A percentile compares a stretch with the other conserved stretches of the same genome.
phyloP scores from a whole-genome alignment of 2,329 filamentous ascomycete species.

The Cadophora malorum region DNA sequence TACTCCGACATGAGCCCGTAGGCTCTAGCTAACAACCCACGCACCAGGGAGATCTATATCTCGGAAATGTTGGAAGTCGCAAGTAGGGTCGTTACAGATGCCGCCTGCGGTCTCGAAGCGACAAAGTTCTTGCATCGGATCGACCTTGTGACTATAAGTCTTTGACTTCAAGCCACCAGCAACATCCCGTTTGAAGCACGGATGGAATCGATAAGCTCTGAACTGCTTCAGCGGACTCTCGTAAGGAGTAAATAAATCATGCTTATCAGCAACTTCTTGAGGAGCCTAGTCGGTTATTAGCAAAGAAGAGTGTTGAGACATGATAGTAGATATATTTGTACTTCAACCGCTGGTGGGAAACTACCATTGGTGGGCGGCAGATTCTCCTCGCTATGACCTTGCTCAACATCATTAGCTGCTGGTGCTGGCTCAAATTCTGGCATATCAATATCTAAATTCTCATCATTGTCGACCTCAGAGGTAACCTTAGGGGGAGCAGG shows the following conservation, averaged over 20 bases:
- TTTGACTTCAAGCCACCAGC: conserved; percentile 82
- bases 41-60: conserved; percentile 77
- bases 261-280: conserved; percentile 23
- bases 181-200: conserved; percentile 72
- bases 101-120: conserved; percentile 74
- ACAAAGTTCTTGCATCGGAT: conserved; percentile 76
- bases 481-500: conserved; percentile 47
- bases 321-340: conserved; percentile 33
- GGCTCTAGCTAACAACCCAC: conserved; percentile 51
- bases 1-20: conserved; percentile 34
- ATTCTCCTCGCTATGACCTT: conserved; percentile 30
- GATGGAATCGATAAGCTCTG: conserved; percentile 89
- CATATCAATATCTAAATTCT: conserved; percentile 31
- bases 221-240: conserved; percentile 83
- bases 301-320: conserved; percentile 27
- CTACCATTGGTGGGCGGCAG: conserved; percentile 29
- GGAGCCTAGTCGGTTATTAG: conserved; percentile 38
- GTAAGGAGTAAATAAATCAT: conserved; percentile 64
- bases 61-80: conserved; percentile 81
- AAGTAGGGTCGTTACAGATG: conserved; percentile 75
- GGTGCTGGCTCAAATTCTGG: conserved; percentile 38
- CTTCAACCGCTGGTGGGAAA: conserved; percentile 36
- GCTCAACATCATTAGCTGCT: conserved; percentile 18
- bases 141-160: conserved; percentile 92
- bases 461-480: conserved; percentile 34